Conservation (phyloP, 306 rosid genomes). For the Rubus parviflorus region DNA sequence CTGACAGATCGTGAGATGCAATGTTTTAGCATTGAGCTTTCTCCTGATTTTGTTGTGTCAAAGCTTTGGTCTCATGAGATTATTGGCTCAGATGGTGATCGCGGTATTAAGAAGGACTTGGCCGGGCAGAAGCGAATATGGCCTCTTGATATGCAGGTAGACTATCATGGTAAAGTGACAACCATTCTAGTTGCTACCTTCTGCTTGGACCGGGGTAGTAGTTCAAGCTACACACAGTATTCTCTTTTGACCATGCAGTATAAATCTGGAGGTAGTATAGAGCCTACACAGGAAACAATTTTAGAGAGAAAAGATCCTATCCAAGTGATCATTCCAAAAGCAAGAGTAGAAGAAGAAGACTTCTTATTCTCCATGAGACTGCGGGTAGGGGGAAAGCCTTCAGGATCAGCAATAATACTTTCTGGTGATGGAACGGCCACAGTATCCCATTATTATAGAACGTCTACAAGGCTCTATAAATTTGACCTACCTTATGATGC, state of each 20-base stretch:
- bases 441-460: constrained; percentile 75
- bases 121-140: constrained; percentile 95
- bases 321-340: constrained; percentile 93
- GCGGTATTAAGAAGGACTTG: constrained; percentile 84
- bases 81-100: constrained; percentile 79
- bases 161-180: constrained; percentile 66
- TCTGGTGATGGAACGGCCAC: constrained; percentile 96
- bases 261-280: constrained; percentile 55
- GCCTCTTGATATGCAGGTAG: constrained; percentile 89
- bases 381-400: constrained; percentile 85
- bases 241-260: constrained; percentile 90
- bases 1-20: constrained; percentile 81
- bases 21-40: constrained; percentile 59
- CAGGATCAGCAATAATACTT: constrained; percentile 82
- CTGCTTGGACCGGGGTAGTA: constrained; percentile 79
- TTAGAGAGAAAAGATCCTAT: constrained; percentile 86
- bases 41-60: constrained; percentile 51
- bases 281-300: constrained; percentile 48
- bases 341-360: constrained; percentile 79
- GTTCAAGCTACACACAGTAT: constrained; percentile 94
- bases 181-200: constrained; percentile 84
- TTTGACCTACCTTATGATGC: constrained; percentile 97
- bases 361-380: constrained; percentile 93
- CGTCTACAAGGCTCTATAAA: constrained; percentile 72
- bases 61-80: constrained; percentile 88